Conservation (phyloP, 306 rosid species). For the Ochetophila trinervis region DNA sequence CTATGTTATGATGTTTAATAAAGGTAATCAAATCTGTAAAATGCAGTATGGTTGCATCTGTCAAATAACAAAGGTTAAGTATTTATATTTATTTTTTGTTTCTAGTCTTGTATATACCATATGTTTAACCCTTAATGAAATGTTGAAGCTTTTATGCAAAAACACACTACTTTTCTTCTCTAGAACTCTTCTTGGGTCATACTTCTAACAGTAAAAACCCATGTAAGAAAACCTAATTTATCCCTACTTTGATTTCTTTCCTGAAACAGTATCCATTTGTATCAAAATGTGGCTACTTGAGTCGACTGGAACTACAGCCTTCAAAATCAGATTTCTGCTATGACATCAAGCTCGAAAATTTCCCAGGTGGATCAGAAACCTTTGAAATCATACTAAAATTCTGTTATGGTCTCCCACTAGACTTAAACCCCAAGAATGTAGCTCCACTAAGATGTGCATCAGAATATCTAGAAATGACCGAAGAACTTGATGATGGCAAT, state of each 20-base stretch:
- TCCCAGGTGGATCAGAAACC: slow-evolving; percentile 80
- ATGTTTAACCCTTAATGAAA: too few relatives aligned
- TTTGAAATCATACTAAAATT: slow-evolving; percentile 67
- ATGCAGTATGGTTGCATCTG: too few relatives aligned
- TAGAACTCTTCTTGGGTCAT: too few relatives aligned
- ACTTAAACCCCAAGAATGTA: slow-evolving; percentile 60
- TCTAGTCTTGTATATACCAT: too few relatives aligned
- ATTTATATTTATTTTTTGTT: too few relatives aligned
- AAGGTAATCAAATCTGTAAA: too few relatives aligned
- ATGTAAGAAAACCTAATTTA: slow-evolving; percentile 2
- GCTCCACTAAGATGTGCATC: slow-evolving; percentile 91
- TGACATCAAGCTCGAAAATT: slow-evolving; percentile 66
- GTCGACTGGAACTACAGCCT: slow-evolving; percentile 51
- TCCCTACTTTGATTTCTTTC: slow-evolving; percentile 19
- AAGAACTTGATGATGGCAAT: slow-evolving; percentile 80
- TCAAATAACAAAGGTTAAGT: too few relatives aligned
- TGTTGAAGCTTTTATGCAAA: too few relatives aligned
- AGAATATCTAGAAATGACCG: slow-evolving; percentile 89
- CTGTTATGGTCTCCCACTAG: slow-evolving; percentile 85
- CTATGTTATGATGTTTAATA: too few relatives aligned
- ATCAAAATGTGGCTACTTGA: slow-evolving; percentile 85
- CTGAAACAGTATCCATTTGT: slow-evolving; percentile 74
- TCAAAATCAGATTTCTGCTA: slow-evolving; percentile 43
- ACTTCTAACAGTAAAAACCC: too few relatives aligned
- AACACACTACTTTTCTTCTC: too few relatives aligned